Evolutionary conservation across 768 basidiomycete genomes (phyloP).

Genomic region (Galerina marginata): DNA sequence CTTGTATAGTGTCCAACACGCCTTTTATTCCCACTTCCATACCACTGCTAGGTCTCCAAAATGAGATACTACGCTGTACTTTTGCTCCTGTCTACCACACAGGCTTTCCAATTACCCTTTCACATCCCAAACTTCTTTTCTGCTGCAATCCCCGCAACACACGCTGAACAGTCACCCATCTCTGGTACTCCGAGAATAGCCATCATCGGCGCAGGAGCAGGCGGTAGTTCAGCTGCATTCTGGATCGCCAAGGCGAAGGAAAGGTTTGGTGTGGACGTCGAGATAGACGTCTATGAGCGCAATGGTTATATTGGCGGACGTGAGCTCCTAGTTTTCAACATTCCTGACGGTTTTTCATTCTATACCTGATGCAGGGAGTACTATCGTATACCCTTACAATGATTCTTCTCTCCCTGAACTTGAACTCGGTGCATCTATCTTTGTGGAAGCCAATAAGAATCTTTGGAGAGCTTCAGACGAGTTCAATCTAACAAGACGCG

Average conservation of each 20-base stretch:
- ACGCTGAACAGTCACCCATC: constrained; percentile 18
- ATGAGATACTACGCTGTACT: constrained; percentile 31
- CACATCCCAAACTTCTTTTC: constrained; percentile 58
- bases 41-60: neutral
- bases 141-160: constrained; percentile 28
- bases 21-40: neutral
- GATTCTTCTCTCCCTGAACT: constrained; percentile 59
- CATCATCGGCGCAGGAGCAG: constrained; percentile 91
- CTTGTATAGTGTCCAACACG: neutral
- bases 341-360: constrained; percentile 3
- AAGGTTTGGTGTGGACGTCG: constrained; percentile 68
- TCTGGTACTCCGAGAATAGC: constrained; percentile 64
- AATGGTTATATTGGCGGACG: constrained; percentile 81
- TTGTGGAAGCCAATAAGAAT: constrained; percentile 75
- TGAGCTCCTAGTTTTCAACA: constrained; percentile 47
- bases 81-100: constrained; percentile 35
- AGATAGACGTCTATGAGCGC: constrained; percentile 86
- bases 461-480: constrained; percentile 78
- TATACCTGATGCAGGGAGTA: constrained; percentile 63
- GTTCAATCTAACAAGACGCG: constrained; percentile 68
- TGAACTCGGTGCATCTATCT: constrained; percentile 90
- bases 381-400: constrained; percentile 76
- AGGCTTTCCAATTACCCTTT: constrained; percentile 59
- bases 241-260: constrained; percentile 84
- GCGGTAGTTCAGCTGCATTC: constrained; percentile 81